Evolutionary conservation across 2,329 filamentous ascomycete species (phyloP).

Genomic region (Aspergillus neotritici): DNA sequence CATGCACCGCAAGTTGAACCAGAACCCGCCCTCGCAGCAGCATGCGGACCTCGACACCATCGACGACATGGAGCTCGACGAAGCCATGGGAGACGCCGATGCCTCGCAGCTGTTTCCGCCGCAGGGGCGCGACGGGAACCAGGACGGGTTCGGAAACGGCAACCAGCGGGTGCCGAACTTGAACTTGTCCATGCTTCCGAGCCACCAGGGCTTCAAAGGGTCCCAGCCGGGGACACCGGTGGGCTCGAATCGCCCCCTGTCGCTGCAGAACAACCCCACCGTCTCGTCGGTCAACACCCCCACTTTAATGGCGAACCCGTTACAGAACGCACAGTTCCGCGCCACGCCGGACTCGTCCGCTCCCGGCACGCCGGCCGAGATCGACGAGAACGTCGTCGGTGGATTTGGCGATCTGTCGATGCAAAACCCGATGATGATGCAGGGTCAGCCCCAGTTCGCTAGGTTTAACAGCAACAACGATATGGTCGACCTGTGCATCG

Average conservation of each 20-base stretch:
- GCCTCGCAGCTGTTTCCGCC: constrained; percentile 44
- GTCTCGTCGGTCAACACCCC: constrained; percentile 97
- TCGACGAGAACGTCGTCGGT: constrained; percentile 67
- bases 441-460: constrained; percentile 36
- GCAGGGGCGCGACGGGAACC: constrained; percentile 64
- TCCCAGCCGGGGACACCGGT: constrained; percentile 84
- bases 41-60: constrained; percentile 69
- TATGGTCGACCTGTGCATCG: constrained; percentile 64
- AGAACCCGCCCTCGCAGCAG: constrained; percentile 26
- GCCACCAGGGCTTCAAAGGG: constrained; percentile 71
- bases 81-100: constrained; percentile 55
- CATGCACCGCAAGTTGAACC: constrained; percentile 34
- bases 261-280: constrained; percentile 85
- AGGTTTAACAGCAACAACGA: constrained; percentile 45
- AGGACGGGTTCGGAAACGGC: constrained; percentile 54
- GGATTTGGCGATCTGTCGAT: constrained; percentile 58
- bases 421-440: constrained; percentile 43
- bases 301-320: constrained; percentile 73
- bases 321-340: constrained; percentile 51
- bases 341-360: constrained; percentile 61
- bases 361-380: constrained; percentile 64
- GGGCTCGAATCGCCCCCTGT: constrained; percentile 61
- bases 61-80: constrained; percentile 96
- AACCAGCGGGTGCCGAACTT: constrained; percentile 60
- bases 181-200: constrained; percentile 70